Base-by-base conservation (phyloP, 176 grass and related monocot genomes). In the Alopecurus myosuroides region DNA sequence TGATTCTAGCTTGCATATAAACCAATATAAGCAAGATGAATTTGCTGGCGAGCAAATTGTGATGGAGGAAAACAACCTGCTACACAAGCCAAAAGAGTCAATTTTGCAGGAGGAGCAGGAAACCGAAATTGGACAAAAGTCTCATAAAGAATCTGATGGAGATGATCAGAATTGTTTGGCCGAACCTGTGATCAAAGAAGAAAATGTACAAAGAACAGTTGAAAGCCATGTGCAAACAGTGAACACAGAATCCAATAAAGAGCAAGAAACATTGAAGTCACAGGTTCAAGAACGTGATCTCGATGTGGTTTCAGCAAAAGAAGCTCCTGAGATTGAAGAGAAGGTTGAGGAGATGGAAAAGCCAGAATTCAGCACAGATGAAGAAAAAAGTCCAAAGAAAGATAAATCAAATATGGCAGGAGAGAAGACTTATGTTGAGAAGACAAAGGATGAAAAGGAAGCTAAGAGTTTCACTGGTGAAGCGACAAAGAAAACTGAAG, bases 381-480 rank as follows among this genome's bases (percentile, higher is more conserved):
- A 86, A 84, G 62, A 85, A 49, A 49, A 81, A 74, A 86, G 55
- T 79, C 57, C 77, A 72, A 88, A 70, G 84, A 33, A 33, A 61
- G 76, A 86, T 71, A 63, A 88, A 35, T n/a, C 62, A 69, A 34
- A 72, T 83, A 79, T 60, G n/a, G 58, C 78, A 48, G 84, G 84
- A 78, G 80, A 81, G 53, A 91, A 78, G 25, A 83, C 7, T 85
- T 82, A 77, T 86, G 74, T 78, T 11, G 83, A 91, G 68, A 83
- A 80, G 68, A 84, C 74, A 67, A 88, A 88, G 31, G 77, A 69
- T 64, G 84, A 76, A 75, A 72, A 88, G 76, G 92, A 76, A 89
- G 77, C 58, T 80, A 72, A 87, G 65, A 78, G 70, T 70, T 62
- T 51, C 19, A 66, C 71, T 34, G 60, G 84, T 33, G 70, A 89